phyloP scores from a whole-genome alignment of 148 eudicot species.

The Silene uniflora region DNA sequence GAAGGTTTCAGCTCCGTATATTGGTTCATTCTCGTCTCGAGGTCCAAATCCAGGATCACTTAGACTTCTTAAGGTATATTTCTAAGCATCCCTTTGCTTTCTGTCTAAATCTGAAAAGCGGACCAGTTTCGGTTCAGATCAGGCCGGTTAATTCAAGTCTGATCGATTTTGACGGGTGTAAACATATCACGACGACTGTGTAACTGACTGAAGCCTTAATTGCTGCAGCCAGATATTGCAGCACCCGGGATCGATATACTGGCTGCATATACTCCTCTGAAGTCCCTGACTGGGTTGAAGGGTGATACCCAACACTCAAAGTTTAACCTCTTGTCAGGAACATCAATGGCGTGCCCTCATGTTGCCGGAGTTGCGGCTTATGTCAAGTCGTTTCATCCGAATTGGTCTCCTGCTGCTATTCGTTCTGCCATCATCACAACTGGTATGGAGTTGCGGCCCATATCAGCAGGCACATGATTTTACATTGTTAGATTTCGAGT shows the following conservation, averaged over 20 bases:
- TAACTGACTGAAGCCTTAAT: background rate
- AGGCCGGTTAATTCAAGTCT: too few species aligned
- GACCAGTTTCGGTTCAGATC: too few species aligned
- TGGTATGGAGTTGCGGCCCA: slow-evolving; percentile 45
- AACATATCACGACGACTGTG: too few species aligned
- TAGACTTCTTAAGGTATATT: slow-evolving; percentile 69
- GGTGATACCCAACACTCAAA: slow-evolving; percentile 70
- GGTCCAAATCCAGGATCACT: slow-evolving; percentile 78
- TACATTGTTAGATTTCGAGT: too few species aligned
- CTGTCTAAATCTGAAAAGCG: too few species aligned
- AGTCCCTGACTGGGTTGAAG: slow-evolving; percentile 61
- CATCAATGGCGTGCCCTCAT: slow-evolving; percentile 94
- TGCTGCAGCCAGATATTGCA: slow-evolving; percentile 75
- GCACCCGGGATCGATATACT: slow-evolving; percentile 90
- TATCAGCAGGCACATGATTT: too few species aligned
- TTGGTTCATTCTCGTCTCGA: slow-evolving; percentile 77
- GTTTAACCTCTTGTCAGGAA: slow-evolving; percentile 82
- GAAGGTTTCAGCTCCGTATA: slow-evolving; percentile 56
- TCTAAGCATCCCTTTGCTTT: background rate
- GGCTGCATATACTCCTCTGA: slow-evolving; percentile 78
- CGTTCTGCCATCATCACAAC: slow-evolving; percentile 83
- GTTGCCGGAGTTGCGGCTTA: slow-evolving; percentile 79
- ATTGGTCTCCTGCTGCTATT: slow-evolving; percentile 80
- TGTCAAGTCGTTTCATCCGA: slow-evolving; percentile 77
- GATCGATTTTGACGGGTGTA: too few species aligned